Percentiles rank a stretch among this genome's conserved stretches.
Evolutionary conservation across 2,329 filamentous ascomycete genomes (phyloP).

Genomic region (Colletotrichum musicola): DNA sequence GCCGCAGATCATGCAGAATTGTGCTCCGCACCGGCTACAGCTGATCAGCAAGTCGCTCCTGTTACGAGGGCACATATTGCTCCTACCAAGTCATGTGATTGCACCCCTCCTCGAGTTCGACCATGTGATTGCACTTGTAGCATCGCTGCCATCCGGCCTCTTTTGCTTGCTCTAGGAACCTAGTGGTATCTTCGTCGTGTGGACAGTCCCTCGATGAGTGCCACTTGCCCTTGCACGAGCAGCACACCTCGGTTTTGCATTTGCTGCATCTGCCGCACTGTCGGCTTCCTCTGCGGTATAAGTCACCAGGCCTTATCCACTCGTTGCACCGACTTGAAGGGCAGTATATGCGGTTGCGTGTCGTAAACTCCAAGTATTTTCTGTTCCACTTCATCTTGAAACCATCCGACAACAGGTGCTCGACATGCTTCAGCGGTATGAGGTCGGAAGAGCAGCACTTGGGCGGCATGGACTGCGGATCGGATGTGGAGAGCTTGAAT

Average conservation of each 20-base stretch:
- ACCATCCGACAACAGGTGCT: conserved; percentile 76
- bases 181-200: conserved; percentile 74
- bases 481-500: conserved; percentile 81
- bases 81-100: conserved; percentile 90
- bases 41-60: conserved; percentile 33
- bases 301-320: conserved; percentile 81
- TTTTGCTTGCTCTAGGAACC: conserved; percentile 74
- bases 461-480: conserved; percentile 87
- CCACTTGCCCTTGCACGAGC: conserved; percentile 78
- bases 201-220: conserved; percentile 79
- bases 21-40: conserved; percentile 78
- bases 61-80: not conserved
- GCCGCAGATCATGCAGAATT: conserved; percentile 91
- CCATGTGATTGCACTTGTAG: conserved; percentile 78
- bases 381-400: conserved; percentile 87
- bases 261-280: conserved; percentile 77
- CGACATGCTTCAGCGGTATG: conserved; percentile 82
- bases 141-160: conserved; percentile 81
- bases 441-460: conserved; percentile 80
- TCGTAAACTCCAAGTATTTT: conserved; percentile 82
- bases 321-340: conserved; percentile 79
- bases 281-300: conserved; percentile 69
- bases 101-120: conserved; percentile 85
- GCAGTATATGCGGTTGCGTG: conserved; percentile 82
- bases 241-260: conserved; percentile 82